These are phyloP conservation scores for Leishmania major DNA, from an alignment of 208 protist species.

Conservation along the genomic window DNA sequence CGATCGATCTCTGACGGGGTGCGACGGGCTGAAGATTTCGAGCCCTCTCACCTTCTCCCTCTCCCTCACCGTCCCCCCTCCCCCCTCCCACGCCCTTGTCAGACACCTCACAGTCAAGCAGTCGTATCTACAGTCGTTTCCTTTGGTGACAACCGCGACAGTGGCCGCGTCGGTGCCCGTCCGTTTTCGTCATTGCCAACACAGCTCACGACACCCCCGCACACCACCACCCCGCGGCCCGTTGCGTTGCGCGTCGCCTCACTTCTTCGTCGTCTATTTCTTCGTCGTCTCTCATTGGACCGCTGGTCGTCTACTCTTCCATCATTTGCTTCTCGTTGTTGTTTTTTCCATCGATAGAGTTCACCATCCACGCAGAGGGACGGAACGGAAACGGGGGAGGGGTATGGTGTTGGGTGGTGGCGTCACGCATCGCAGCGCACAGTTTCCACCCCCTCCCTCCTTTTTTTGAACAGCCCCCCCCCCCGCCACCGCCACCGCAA, in stretches of 20 bases:
- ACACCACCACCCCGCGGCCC: not conserved
- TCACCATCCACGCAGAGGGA: not conserved
- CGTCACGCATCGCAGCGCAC: too few relatives aligned
- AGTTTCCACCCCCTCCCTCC: too few relatives aligned
- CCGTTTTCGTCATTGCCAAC: not conserved
- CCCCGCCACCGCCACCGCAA: too few relatives aligned
- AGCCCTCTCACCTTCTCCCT: not conserved
- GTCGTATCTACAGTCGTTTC: not conserved
- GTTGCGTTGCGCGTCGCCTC: not conserved
- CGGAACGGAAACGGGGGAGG: not conserved
- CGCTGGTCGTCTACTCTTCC: not conserved
- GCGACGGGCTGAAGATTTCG: not conserved
- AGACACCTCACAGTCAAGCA: not conserved
- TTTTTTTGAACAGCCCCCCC: too few relatives aligned
- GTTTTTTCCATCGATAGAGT: not conserved
- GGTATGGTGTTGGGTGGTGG: not conserved
- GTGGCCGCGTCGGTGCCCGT: not conserved
- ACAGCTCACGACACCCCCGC: not conserved
- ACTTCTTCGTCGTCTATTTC: not conserved
- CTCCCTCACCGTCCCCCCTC: not conserved
- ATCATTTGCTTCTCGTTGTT: not conserved
- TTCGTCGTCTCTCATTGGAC: not conserved
- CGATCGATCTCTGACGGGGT: not conserved
- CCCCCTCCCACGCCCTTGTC: not conserved
- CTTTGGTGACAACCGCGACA: not conserved